phyloP scores from a whole-genome alignment of 2,329 filamentous ascomycete genomes.

The Sporothrix inflata region DNA sequence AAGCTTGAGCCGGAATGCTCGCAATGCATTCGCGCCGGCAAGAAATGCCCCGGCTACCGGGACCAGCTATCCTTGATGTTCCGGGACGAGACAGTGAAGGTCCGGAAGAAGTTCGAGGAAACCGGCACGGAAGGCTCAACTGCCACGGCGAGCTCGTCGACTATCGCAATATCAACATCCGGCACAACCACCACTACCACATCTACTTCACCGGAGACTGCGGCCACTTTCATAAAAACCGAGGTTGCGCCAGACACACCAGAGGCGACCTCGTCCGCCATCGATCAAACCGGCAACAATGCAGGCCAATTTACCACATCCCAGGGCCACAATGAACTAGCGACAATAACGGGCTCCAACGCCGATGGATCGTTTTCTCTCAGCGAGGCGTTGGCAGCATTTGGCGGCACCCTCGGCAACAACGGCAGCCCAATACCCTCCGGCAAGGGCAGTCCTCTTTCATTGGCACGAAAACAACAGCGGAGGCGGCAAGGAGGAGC shows the following conservation, averaged over 20 bases:
- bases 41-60: slow-evolving; percentile 65
- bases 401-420: slow-evolving; percentile 1
- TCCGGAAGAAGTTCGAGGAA: slow-evolving; percentile 61
- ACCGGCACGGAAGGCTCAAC: background rate
- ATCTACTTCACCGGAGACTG: slow-evolving; percentile 7
- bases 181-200: background rate
- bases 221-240: background rate
- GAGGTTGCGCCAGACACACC: background rate
- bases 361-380: slow-evolving; percentile 11
- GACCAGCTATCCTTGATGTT: slow-evolving; percentile 68
- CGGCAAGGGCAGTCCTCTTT: background rate
- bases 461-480: background rate
- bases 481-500: background rate
- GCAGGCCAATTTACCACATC: background rate
- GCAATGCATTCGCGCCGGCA: slow-evolving; percentile 63
- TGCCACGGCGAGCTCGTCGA: background rate
- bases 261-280: background rate
- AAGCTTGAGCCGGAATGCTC: slow-evolving; percentile 63
- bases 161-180: background rate
- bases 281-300: background rate
- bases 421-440: background rate
- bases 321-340: slow-evolving; percentile 4
- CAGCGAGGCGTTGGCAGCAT: background rate
- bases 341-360: background rate
- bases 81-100: slow-evolving; percentile 66